phyloP scores from a whole-genome alignment of 805 yeast species.

The Kodamaea nitidulidarum region DNA sequence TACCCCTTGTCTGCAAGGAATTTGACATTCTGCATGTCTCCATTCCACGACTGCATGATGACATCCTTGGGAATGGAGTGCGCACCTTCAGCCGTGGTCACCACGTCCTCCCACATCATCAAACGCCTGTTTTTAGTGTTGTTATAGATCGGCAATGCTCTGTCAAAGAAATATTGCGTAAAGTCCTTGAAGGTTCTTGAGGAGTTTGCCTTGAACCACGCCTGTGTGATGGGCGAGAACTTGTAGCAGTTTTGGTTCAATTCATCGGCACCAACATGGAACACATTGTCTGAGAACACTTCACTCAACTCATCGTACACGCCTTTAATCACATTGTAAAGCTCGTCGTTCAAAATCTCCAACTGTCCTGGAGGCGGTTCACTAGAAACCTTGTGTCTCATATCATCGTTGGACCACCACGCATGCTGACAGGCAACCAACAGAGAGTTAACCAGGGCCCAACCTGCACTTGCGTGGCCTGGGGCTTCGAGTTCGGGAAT shows the following conservation, averaged over 20 bases:
- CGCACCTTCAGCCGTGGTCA: slow-evolving; percentile 21
- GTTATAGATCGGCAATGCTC: slow-evolving; percentile 29
- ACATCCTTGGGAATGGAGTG: slow-evolving; percentile 26
- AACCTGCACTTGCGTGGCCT: slow-evolving; percentile 40
- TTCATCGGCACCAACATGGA: slow-evolving; percentile 43
- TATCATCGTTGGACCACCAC: slow-evolving; percentile 25
- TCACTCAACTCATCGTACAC: slow-evolving; percentile 31
- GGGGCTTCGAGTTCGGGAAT: slow-evolving; percentile 42
- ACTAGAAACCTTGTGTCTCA: slow-evolving; percentile 21
- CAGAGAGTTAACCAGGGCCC: slow-evolving; percentile 28
- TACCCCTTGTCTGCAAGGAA: slow-evolving; percentile 30
- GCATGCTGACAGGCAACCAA: slow-evolving; percentile 29
- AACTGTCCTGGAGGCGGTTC: slow-evolving; percentile 43
- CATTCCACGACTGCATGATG: slow-evolving; percentile 35
- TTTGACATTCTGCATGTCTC: slow-evolving; percentile 18
- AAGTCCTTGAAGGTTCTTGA: slow-evolving; percentile 26
- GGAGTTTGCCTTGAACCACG: slow-evolving; percentile 26
- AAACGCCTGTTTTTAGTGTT: slow-evolving; percentile 19
- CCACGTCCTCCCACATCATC: slow-evolving; percentile 41
- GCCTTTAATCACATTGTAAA: slow-evolving; percentile 29
- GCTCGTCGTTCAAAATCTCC: slow-evolving; percentile 27
- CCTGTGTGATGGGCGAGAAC: slow-evolving; percentile 19
- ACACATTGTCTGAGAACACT: slow-evolving; percentile 32
- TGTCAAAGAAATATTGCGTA: slow-evolving; percentile 33
- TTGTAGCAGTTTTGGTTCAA: slow-evolving; percentile 32